Percentiles rank a stretch among this genome's conserved stretches.
Evolutionary conservation across 2,329 filamentous ascomycete species (phyloP).

Genomic region (Talaromyces sp.): DNA sequence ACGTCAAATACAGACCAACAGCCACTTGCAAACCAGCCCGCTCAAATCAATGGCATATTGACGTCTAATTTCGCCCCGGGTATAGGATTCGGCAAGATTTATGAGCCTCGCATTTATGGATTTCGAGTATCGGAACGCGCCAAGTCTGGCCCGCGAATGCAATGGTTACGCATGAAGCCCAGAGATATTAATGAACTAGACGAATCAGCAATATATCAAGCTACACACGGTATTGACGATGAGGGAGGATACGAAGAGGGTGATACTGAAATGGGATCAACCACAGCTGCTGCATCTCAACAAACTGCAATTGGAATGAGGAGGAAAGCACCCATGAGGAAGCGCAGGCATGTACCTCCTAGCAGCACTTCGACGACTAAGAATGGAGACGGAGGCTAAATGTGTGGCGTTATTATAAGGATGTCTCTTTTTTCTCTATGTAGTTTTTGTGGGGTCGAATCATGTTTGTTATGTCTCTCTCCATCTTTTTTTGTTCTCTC

Average conservation of each 20-base stretch:
- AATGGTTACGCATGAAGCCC: conserved; percentile 87
- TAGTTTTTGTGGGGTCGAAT: conserved; percentile 19
- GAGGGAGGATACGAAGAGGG: conserved; percentile 38
- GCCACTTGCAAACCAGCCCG: conserved; percentile 46
- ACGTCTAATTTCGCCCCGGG: conserved; percentile 85
- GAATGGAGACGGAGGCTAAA: conserved; percentile 29
- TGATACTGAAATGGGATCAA: conserved; percentile 40
- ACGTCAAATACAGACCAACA: conserved; percentile 35
- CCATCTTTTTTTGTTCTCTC: conserved; percentile 22
- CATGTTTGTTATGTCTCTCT: conserved; percentile 7
- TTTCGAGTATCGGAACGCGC: conserved; percentile 92
- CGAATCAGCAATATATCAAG: conserved; percentile 55
- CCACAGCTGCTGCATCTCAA: conserved; percentile 30
- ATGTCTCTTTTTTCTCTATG: conserved; percentile 16
- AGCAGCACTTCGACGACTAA: conserved; percentile 33
- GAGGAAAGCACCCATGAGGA: conserved; percentile 46
- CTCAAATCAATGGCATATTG: conserved; percentile 78
- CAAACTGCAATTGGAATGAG: conserved; percentile 41
- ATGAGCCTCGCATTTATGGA: conserved; percentile 94
- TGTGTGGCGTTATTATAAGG: conserved; percentile 5
- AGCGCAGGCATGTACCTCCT: conserved; percentile 31
- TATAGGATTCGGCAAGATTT: conserved; percentile 77
- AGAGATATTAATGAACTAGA: conserved; percentile 78
- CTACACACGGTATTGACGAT: conserved; percentile 32
- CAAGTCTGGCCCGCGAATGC: conserved; percentile 89